Percentiles rank a stretch among this genome's conserved stretches.
Evolutionary conservation across 345 rosid species (phyloP).

Genomic region (Kandelia obovata): DNA sequence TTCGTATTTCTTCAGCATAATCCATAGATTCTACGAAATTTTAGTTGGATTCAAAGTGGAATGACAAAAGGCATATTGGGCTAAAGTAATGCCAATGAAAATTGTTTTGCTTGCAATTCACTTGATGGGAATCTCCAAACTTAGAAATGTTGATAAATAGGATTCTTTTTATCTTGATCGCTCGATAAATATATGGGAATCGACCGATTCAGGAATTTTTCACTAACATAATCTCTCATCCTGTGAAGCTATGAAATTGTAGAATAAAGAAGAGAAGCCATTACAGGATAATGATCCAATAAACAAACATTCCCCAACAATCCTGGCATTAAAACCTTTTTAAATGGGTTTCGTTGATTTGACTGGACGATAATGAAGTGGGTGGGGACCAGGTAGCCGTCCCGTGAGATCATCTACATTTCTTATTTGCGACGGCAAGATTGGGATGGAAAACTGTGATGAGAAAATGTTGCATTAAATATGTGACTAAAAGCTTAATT

Average conservation of each 20-base stretch:
- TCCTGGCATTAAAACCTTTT: constrained; percentile 12
- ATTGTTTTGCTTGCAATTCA: background rate
- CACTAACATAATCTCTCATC: too few relatives aligned
- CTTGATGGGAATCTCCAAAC: constrained; percentile 11
- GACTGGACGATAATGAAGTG: constrained; percentile 24
- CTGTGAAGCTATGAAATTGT: too few relatives aligned
- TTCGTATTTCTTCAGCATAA: too few relatives aligned
- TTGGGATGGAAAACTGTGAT: constrained; percentile 21
- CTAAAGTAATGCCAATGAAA: background rate
- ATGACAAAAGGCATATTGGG: constrained; percentile 10
- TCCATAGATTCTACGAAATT: background rate
- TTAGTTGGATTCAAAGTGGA: constrained; percentile 4
- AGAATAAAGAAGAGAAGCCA: too few relatives aligned
- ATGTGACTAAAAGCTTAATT: too few relatives aligned
- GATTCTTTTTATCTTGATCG: background rate
- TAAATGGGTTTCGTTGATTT: constrained; percentile 3
- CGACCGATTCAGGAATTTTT: constrained; percentile 2
- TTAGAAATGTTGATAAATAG: background rate
- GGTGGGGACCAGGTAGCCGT: constrained; percentile 37
- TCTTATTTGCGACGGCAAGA: constrained; percentile 56
- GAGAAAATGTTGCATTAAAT: constrained; percentile 7
- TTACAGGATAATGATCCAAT: background rate
- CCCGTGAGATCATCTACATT: constrained; percentile 51
- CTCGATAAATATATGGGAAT: constrained; percentile 1
- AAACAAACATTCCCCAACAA: constrained; percentile 6